Conservation (phyloP, 257 asterid genomes). For the Solanum lycopersicoides region DNA sequence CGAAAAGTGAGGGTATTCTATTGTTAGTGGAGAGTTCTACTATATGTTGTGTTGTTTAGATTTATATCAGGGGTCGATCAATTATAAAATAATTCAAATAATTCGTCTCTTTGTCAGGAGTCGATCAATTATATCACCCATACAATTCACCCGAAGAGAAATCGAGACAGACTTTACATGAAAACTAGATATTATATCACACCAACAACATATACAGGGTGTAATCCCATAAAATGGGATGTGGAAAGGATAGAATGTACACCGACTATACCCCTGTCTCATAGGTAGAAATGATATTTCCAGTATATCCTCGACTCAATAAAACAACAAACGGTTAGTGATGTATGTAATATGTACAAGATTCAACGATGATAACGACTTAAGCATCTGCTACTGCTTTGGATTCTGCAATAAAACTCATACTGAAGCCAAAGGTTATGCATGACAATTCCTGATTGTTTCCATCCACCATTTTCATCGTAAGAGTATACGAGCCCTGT, state of each 20-base stretch:
- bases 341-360: not conserved
- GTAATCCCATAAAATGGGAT: not conserved
- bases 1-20: not conserved
- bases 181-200: no score
- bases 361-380: not conserved
- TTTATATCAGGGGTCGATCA: fast-evolving
- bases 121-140: not conserved
- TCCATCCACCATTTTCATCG: slow-evolving; percentile 16
- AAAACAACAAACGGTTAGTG: not conserved
- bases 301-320: not conserved
- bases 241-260: not conserved
- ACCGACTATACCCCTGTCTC: not conserved
- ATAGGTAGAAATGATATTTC: not conserved
- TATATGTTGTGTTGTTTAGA: not conserved
- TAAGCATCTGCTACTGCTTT: slow-evolving; percentile 1
- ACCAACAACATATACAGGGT: not conserved
- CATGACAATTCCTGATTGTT: slow-evolving; percentile 15
- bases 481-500: slow-evolving; percentile 24
- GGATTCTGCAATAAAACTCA: slow-evolving; percentile 11
- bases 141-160: not conserved
- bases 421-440: slow-evolving; percentile 28
- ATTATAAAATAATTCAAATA: no score
- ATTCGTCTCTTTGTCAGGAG: no score
- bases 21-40: no score
- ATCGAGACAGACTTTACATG: not conserved